These are phyloP conservation scores for Podospora pseudoanserina DNA, from an alignment of 495 filamentous ascomycete genomes.

Conservation along the genomic window DNA sequence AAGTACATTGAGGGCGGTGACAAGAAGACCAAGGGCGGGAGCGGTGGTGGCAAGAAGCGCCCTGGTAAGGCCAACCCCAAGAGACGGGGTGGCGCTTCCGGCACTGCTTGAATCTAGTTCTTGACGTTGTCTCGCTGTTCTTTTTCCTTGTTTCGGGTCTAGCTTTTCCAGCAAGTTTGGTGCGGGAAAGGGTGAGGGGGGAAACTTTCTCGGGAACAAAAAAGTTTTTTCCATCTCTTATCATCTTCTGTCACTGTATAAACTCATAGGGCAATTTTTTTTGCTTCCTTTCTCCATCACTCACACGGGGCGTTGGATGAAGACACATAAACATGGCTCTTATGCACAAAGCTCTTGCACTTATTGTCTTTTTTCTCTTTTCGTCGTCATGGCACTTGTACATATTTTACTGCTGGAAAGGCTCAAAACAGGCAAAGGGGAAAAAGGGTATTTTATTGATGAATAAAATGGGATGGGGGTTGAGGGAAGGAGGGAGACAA, in stretches of 20 bases:
- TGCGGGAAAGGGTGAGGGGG: too few relatives aligned
- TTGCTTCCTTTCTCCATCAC: constrained; percentile 1
- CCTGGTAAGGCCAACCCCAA: constrained; percentile 67
- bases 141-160: neutral
- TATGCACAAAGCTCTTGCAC: neutral
- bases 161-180: neutral
- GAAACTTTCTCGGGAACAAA: neutral
- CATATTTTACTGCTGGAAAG: neutral
- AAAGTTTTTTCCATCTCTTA: neutral
- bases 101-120: constrained; percentile 2
- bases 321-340: neutral
- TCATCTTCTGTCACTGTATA: neutral
- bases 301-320: neutral
- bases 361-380: neutral
- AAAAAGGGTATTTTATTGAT: neutral
- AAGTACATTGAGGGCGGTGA: constrained; percentile 24
- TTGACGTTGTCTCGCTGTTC: neutral
- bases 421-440: neutral
- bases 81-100: constrained; percentile 45
- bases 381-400: neutral
- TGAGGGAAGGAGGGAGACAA: neutral
- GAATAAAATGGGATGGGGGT: neutral
- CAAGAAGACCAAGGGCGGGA: constrained; percentile 35
- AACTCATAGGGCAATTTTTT: neutral
- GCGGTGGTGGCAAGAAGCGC: constrained; percentile 73